These are phyloP conservation scores for Globisporangium polare DNA, from an alignment of 352 stramenopile species.

Conservation along the genomic window DNA sequence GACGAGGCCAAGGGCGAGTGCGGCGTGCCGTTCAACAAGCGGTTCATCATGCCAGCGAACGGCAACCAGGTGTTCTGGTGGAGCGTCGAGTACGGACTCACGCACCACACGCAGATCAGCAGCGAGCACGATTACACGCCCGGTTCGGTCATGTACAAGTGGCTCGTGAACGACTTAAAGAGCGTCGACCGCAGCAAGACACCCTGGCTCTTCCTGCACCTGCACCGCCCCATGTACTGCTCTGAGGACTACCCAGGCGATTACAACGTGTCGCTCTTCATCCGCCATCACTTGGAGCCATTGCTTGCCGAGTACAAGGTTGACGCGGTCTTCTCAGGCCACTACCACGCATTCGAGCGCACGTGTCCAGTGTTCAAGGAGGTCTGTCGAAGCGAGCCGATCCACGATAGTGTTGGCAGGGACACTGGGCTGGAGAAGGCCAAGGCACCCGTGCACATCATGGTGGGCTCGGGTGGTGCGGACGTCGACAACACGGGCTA, in stretches of 20 bases:
- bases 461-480: constrained; percentile 83
- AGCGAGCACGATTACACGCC: constrained; percentile 87
- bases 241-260: constrained; percentile 58
- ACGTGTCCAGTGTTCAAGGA: constrained; percentile 81
- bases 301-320: constrained; percentile 85
- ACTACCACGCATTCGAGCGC: constrained; percentile 92
- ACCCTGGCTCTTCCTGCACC: constrained; percentile 91
- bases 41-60: constrained; percentile 51
- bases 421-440: constrained; percentile 15
- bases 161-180: constrained; percentile 82
- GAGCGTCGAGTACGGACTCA: constrained; percentile 83
- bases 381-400: constrained; percentile 56
- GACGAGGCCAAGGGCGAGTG: constrained; percentile 58
- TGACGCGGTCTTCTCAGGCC: constrained; percentile 87
- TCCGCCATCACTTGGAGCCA: constrained; percentile 88
- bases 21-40: constrained; percentile 59
- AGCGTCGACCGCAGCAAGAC: constrained; percentile 79
- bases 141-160: constrained; percentile 85
- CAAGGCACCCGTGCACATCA: constrained; percentile 72
- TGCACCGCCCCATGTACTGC: constrained; percentile 90
- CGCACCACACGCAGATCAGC: constrained; percentile 91
- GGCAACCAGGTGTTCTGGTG: constrained; percentile 80
- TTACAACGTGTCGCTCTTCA: constrained; percentile 62
- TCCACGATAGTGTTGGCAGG: constrained; percentile 17
- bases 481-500: constrained; percentile 59